A percentile compares a stretch with the other conserved stretches of the same genome.
These are phyloP conservation scores for Lecanicillium sp. DNA, from an alignment of 2,329 filamentous ascomycete species.

Conservation along the genomic window DNA sequence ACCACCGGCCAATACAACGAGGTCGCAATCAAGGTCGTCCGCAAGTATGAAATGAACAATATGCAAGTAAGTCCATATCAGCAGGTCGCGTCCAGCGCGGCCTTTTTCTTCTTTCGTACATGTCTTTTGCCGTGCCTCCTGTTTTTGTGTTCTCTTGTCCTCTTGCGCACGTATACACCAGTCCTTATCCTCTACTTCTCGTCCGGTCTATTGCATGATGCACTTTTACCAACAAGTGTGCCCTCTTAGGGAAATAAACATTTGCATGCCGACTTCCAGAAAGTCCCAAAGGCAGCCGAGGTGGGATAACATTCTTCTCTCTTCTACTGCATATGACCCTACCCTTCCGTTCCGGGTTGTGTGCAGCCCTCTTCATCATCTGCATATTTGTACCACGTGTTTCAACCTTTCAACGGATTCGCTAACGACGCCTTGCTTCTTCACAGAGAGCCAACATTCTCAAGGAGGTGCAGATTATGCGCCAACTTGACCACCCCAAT, in stretches of 20 bases:
- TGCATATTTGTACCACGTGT: too few species aligned
- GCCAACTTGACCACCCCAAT: constrained; percentile 90
- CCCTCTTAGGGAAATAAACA: constrained; percentile 72
- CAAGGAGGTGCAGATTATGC: constrained; percentile 99
- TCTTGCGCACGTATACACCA: constrained; percentile 12
- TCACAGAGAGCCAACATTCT: constrained; percentile 90
- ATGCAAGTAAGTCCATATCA: constrained; percentile 73
- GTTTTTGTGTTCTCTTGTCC: constrained; percentile 11
- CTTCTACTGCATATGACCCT: neutral
- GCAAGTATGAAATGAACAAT: constrained; percentile 98
- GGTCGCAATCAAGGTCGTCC: constrained; percentile 96
- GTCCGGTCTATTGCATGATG: too few species aligned
- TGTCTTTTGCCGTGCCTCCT: constrained; percentile 12
- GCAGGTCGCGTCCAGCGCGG: constrained; percentile 14
- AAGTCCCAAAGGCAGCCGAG: constrained; percentile 92
- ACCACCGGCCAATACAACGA: constrained; percentile 62
- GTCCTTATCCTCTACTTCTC: constrained; percentile 14
- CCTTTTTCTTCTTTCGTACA: constrained; percentile 16
- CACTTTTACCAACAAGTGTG: constrained; percentile 46
- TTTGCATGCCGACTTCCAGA: constrained; percentile 94
- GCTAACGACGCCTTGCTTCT: constrained; percentile 13
- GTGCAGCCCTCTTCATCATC: constrained; percentile 19
- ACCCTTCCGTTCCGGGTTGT: too few species aligned
- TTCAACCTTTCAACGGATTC: neutral
- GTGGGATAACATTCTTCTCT: constrained; percentile 58